Base-by-base conservation (phyloP, 257 asterid genomes). In the Nicotiana undulata region DNA sequence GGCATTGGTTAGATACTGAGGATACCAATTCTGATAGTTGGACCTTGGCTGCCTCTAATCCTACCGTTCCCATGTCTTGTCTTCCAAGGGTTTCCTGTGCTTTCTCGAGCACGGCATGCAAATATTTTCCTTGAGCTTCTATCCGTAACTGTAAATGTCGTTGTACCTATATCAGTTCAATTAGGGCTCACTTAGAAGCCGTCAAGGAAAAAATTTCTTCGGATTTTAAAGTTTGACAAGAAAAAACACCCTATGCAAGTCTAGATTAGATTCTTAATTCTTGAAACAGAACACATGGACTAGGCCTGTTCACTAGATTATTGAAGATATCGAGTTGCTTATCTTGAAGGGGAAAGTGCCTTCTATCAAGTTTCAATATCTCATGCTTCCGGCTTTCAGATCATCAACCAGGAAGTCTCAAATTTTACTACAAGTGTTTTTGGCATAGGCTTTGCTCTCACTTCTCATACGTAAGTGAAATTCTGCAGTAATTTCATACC, bases 71-170 rank as follows among this genome's bases (percentile, higher is more conserved):
- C 82, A 82, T 34, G 88, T 91, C 88, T 83, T 93, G 97, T 63
- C 87, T 88, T 80, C 94, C 97, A 44, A 95, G 94, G 66, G 97
- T 91, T 76, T 93, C 98, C 70, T 95, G 97, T 75, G 98, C 98
- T 79, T 91, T 92, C 88, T 93, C 99, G 60, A 95, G 94, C 79
- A 95, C 99, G 10, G 90, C 84, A 85, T 95, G 97, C 79, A 93
- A 82, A 82, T 93, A 92, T 88, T 90, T 92, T 55, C 98, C 96
- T 85, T 93, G 98, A 63, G 97, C 93, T 92, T 93, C 97, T 82
- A 93, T 90, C 32, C 92, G 76, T 81, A 93, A 89, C 90, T 93
- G 97, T 85, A 92, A 82, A 80, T 89, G 97, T 65, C 98, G 94
- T 79, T 94, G 97, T 82, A 94, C 98, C 98, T 94, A 85, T 80